Evolutionary conservation across 2,329 filamentous ascomycete genomes (phyloP).

Genomic region (Fusarium hainanense): DNA sequence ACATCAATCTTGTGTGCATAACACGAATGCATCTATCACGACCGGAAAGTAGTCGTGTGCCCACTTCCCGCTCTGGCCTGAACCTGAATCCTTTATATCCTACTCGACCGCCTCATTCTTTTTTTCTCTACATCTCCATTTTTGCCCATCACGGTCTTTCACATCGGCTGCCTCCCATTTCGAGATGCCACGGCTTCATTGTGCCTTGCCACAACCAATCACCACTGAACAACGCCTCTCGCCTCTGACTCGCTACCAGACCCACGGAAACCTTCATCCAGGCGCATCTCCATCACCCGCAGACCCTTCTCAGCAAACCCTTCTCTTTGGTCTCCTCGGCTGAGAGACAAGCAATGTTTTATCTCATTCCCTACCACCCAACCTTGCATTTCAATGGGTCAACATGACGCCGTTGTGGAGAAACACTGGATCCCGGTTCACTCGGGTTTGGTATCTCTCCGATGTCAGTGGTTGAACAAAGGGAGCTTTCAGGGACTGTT

Average conservation of each 20-base stretch:
- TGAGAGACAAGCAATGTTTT: background rate
- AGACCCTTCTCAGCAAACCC: background rate
- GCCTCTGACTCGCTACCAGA: background rate
- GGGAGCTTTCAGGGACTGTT: background rate
- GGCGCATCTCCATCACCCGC: background rate
- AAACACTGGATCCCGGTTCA: conserved; percentile 31
- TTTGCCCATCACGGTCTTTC: background rate
- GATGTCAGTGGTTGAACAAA: conserved; percentile 10
- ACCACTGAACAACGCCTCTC: background rate
- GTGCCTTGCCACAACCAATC: background rate
- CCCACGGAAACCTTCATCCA: background rate
- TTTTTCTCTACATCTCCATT: background rate
- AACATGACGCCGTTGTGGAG: conserved; percentile 39
- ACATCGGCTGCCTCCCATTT: background rate
- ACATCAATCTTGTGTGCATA: background rate
- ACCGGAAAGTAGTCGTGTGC: conserved; percentile 4
- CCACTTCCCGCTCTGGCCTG: conserved; percentile 20
- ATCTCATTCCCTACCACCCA: conserved; percentile 9
- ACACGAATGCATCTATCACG: background rate
- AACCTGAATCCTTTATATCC: background rate
- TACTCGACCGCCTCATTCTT: background rate
- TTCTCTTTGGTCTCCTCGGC: conserved; percentile 2
- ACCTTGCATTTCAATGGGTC: conserved; percentile 37
- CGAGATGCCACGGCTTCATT: background rate
- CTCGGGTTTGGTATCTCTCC: conserved; percentile 14